Base-by-base conservation (phyloP, 2,329 filamentous ascomycete genomes). In the Colletotrichum musae region DNA sequence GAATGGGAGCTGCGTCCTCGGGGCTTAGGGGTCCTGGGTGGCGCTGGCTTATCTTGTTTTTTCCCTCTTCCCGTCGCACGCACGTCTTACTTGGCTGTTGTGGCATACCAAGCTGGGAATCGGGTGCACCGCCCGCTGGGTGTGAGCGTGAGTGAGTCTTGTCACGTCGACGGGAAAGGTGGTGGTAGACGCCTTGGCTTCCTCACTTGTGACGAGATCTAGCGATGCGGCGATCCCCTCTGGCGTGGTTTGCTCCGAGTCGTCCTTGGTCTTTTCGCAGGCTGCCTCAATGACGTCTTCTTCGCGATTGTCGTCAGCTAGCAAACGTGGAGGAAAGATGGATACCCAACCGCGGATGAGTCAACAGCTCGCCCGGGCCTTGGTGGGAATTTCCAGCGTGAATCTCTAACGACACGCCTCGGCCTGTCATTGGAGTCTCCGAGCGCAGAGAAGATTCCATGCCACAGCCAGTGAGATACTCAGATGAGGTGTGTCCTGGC, bases 261-360 rank as follows among this genome's bases (percentile, higher is more conserved):
- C 45, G n/a, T n/a, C 45, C 18, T n/a, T 24, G 21, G 9, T 48
- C 45, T 18, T 36, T 36, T 18, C 45, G 45, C 9, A 18, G 45
- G 45, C 45, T 48, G n/a, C 45, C 45, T 48, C 45, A 10, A 48
- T 48, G 45, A 48, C 45, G 45, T 48, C 15, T 45, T 45, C 43
- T n/a, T 45, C n/a, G 43, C 13, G 9, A 36, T 36, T 36, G 32
- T 36, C 32, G 32, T 10, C 32, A 36, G 32, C 32, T 6, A 36
- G 32, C 32, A 10, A 36, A 36, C 32, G 32, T 10, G 32, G 32
- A 36, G 9, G 32, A 36, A 10, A 36, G 32, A 36, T 10, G 32
- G 4, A 36, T 36, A 36, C 32, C 32, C 32, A 12, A 36, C 32
- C 45, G n/a, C 9, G n/a, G 9, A 48, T 18, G 9, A 48, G 45